phyloP scores from a whole-genome alignment of 164 flowering plant species.

The Cinnamomum micranthum region DNA sequence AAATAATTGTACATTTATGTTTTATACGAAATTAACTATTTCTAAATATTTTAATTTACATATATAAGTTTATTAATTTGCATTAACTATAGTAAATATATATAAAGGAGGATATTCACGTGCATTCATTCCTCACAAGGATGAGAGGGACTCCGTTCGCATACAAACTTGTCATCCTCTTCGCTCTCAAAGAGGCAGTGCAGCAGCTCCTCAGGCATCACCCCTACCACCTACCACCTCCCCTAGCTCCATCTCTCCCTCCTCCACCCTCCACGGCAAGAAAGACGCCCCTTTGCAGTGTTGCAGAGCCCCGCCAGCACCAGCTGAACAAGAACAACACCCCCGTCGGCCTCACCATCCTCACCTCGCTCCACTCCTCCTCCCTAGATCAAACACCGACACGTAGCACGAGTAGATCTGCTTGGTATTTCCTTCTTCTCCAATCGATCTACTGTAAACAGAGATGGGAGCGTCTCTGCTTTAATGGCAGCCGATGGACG shows the following conservation, averaged over 20 bases:
- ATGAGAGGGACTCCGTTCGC: too few relatives aligned
- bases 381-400: constrained; percentile 41
- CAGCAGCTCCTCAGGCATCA: constrained; percentile 56
- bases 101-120: too few relatives aligned
- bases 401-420: constrained; percentile 37
- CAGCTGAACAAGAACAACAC: constrained; percentile 46
- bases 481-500: too few relatives aligned
- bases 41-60: too few relatives aligned
- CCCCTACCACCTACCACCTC: constrained; percentile 36
- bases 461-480: too few relatives aligned
- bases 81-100: too few relatives aligned
- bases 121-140: too few relatives aligned
- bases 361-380: constrained; percentile 51
- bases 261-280: constrained; percentile 51
- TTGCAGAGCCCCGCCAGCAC: constrained; percentile 57
- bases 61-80: too few relatives aligned
- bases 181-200: constrained; percentile 46
- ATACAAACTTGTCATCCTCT: constrained; percentile 44
- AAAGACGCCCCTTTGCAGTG: constrained; percentile 30
- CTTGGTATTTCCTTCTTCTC: too few relatives aligned
- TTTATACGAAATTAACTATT: too few relatives aligned
- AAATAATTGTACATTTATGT: too few relatives aligned
- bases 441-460: too few relatives aligned
- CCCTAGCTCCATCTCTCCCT: constrained; percentile 46
- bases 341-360: constrained; percentile 54